Evolutionary conservation across 2,329 filamentous ascomycete genomes (phyloP), one percentile per base, ranked within the genome.

Genomic region (Zymoseptoria passerinii): DNA sequence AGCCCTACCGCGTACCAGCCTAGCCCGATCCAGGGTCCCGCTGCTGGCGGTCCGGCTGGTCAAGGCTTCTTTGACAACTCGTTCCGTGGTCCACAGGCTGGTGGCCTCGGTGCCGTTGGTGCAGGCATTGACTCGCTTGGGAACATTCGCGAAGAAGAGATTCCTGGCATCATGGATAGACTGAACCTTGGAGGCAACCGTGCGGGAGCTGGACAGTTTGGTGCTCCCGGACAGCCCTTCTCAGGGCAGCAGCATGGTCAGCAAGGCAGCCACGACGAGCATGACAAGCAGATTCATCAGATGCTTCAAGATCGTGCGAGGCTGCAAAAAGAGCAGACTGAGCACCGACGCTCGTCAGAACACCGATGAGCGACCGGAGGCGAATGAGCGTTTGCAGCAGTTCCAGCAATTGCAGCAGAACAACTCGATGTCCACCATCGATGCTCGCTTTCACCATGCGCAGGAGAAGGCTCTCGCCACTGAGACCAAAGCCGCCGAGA

Each of bases 351-450:
- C 71, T 53, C 56, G 69, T 48, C 75, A 77, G 58, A 78, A 57
- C 60, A 73, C 78, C 55, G 76, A 78, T 59, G 78, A 80, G 56
- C 76, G 79, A 62, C 75, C 69, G 16, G 60, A 57, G 9, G 57
- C 66, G 54, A 79, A 80, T 61, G 88, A 90, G 52, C 86, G 92
- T 51, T 79, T 96, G 19, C 84, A 88, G 65, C 87, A 96, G 70
- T 96, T 96, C 70, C 84, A 95, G 66, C 83, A 87, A 68, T 83
- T 87, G 59, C 89, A 92, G 58, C 78, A 80, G 8, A 71, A 70
- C 28, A 57, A 53, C n/a, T 44, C 19, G 48, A 58, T 50, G 55
- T 29, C n/a, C n/a, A 55, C 28, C 58, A 61, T 62, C 44, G 59
- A 64, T 53, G 60, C 61, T 61, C 44, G 59, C 62, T 52, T 65